These are phyloP conservation scores for Aspergillus neotritici DNA, from an alignment of 2,329 filamentous ascomycete species.

Conservation along the genomic window DNA sequence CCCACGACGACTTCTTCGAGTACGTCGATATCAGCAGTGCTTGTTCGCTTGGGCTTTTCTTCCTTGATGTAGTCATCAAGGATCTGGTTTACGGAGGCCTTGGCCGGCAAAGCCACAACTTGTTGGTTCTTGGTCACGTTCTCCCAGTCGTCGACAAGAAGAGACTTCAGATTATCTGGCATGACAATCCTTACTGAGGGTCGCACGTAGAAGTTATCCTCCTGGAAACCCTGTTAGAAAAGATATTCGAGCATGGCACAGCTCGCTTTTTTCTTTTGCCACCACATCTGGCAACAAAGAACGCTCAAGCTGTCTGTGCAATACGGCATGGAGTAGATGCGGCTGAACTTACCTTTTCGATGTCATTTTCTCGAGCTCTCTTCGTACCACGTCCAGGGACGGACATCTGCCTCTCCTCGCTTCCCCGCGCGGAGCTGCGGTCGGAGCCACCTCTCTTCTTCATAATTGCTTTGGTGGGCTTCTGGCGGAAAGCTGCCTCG, in stretches of 20 bases:
- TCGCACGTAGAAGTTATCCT: constrained; percentile 77
- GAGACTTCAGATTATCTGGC: constrained; percentile 82
- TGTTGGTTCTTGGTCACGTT: constrained; percentile 94
- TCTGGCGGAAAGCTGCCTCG: constrained; percentile 31
- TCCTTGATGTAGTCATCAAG: constrained; percentile 72
- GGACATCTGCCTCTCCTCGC: constrained; percentile 42
- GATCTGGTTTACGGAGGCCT: constrained; percentile 68
- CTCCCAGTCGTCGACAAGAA: constrained; percentile 98
- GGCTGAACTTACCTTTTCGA: constrained; percentile 40
- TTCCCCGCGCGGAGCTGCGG: constrained; percentile 38
- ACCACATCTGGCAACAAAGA: neutral
- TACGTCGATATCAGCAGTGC: constrained; percentile 66
- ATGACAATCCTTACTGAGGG: constrained; percentile 82
- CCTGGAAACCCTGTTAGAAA: constrained; percentile 50
- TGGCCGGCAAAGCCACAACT: constrained; percentile 76
- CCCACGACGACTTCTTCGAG: constrained; percentile 84
- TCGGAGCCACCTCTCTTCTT: constrained; percentile 42
- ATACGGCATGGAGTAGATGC: constrained; percentile 1
- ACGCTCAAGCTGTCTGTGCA: neutral
- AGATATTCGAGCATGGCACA: neutral
- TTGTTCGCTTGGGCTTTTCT: constrained; percentile 63
- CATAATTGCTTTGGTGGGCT: constrained; percentile 27
- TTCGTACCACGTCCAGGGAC: constrained; percentile 41
- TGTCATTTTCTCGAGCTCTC: constrained; percentile 42
- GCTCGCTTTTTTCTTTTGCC: neutral